Evolutionary conservation across 495 filamentous ascomycete genomes (phyloP).

Genomic region (Lineolata rhizophorae): DNA sequence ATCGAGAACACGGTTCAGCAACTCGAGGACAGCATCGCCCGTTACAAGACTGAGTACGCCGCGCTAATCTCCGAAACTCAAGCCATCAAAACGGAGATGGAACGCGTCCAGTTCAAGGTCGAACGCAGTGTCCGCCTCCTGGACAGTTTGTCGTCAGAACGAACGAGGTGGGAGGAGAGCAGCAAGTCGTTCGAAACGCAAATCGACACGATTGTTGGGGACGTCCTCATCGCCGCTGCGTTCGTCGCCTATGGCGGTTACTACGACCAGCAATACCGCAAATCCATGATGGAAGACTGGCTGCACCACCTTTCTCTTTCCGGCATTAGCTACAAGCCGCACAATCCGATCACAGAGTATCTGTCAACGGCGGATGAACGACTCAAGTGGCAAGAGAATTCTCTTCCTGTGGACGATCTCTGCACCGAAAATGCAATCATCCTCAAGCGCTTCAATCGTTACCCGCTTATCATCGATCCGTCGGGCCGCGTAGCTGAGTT

Average conservation of each 20-base stretch:
- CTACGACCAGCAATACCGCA: conserved; percentile 94
- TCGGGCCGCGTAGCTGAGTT: conserved; percentile 89
- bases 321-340: conserved; percentile 75
- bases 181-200: conserved; percentile 97
- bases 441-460: conserved; percentile 90
- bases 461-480: conserved; percentile 94
- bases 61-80: conserved; percentile 91
- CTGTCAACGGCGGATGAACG: conserved; percentile 92
- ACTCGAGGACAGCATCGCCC: conserved; percentile 76
- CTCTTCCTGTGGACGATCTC: conserved; percentile 93
- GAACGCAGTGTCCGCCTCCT: conserved; percentile 86
- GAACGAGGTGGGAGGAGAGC: conserved; percentile 80
- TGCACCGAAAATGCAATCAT: conserved; percentile 98
- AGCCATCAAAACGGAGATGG: conserved; percentile 93
- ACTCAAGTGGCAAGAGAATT: conserved; percentile 80
- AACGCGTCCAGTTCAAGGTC: conserved; percentile 89
- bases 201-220: conserved; percentile 87
- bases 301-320: conserved; percentile 74
- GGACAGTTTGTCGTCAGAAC: conserved; percentile 83
- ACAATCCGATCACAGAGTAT: conserved; percentile 90
- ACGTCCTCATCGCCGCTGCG: conserved; percentile 82
- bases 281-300: conserved; percentile 96
- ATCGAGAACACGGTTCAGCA: conserved; percentile 68
- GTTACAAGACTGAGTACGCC: conserved; percentile 95
- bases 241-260: conserved; percentile 97